Conservation (phyloP, 768 basidiomycete species). For the Suillus spraguei region DNA sequence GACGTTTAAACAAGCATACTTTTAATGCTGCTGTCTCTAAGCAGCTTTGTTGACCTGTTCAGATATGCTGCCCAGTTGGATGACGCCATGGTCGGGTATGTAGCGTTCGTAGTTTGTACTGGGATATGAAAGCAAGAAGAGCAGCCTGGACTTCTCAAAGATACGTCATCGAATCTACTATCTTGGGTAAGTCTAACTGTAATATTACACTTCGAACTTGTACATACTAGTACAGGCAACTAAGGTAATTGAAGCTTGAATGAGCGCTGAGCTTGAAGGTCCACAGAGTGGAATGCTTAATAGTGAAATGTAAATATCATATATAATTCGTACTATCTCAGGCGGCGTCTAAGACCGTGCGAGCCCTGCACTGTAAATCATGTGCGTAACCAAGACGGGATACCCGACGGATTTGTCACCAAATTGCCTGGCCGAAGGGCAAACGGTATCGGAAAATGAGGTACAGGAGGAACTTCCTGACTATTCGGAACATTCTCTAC, state of each 20-base stretch:
- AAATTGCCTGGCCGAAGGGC: constrained; percentile 12
- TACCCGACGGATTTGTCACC: constrained; percentile 8
- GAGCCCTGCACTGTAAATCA: not conserved
- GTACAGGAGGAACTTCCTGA: constrained; percentile 4
- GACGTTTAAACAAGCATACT: constrained; percentile 33
- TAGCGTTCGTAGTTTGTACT: constrained; percentile 1
- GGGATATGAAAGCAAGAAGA: constrained; percentile 1
- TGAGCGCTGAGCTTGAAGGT: not conserved
- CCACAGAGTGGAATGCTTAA: not conserved
- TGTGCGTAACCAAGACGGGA: not conserved
- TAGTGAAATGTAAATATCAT: not conserved
- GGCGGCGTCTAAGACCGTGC: not conserved
- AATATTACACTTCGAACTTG: not conserved
- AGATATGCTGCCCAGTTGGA: constrained; percentile 36
- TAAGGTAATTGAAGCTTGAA: not conserved
- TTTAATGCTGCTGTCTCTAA: constrained; percentile 44
- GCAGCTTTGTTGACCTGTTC: constrained; percentile 39
- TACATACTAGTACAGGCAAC: not conserved
- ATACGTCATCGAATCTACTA: not conserved
- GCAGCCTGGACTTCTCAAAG: not conserved
- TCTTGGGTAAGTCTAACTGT: not conserved
- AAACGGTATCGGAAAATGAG: constrained; percentile 2
- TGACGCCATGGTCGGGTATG: constrained; percentile 24
- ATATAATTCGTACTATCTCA: not conserved
- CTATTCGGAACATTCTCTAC: constrained; percentile 2